phyloP scores from a whole-genome alignment of 176 grass and related monocot genomes.

The Lolium multiflorum region DNA sequence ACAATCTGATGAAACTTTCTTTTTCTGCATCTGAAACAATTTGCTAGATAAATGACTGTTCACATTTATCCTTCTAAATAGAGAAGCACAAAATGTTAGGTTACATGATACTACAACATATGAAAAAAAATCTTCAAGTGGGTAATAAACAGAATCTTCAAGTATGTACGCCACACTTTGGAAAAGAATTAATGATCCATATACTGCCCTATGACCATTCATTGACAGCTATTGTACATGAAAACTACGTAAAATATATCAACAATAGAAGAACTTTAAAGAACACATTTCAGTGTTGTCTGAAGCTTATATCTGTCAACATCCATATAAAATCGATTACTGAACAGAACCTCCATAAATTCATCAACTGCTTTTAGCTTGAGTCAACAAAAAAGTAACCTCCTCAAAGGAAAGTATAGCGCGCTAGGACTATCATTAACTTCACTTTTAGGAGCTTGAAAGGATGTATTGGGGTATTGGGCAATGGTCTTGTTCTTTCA shows the following conservation, averaged over 20 bases:
- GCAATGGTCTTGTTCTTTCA: background rate
- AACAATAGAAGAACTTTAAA: constrained; percentile 11
- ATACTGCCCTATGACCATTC: background rate
- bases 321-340: background rate
- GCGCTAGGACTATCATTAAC: background rate
- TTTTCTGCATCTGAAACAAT: background rate
- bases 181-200: background rate
- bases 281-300: background rate
- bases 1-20: background rate
- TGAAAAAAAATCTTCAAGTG: no score
- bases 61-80: background rate
- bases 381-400: background rate
- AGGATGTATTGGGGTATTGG: background rate
- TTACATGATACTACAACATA: background rate
- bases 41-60: background rate
- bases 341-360: background rate
- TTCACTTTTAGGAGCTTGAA: background rate
- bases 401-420: background rate
- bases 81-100: background rate
- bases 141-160: no score
- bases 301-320: constrained; percentile 3
- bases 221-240: background rate
- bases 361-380: background rate
- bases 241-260: background rate
- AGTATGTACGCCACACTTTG: background rate